These are phyloP conservation scores for Ramularia endophylla DNA, from an alignment of 2,329 filamentous ascomycete species.

Conservation along the genomic window DNA sequence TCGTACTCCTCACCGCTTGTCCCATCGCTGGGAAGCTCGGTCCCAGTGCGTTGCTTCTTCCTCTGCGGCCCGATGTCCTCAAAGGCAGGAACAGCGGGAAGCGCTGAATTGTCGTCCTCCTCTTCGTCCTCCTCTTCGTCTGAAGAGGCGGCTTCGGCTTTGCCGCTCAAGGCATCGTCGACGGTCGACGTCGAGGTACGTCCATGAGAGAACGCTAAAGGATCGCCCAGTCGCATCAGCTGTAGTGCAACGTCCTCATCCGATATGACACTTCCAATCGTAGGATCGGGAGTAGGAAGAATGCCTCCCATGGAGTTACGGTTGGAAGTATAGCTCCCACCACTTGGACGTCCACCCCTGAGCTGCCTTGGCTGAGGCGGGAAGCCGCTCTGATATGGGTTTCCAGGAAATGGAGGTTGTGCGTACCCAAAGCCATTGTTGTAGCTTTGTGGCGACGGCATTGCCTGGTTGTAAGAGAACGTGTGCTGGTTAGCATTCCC, in stretches of 20 bases:
- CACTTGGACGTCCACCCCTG: conserved; percentile 51
- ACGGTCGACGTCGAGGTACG: conserved; percentile 89
- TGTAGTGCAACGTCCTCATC: conserved; percentile 98
- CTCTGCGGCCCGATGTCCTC: conserved; percentile 26
- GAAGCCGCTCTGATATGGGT: conserved; percentile 19
- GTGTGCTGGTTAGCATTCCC: conserved; percentile 70
- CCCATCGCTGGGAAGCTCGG: conserved; percentile 51
- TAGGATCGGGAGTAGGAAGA: conserved; percentile 92
- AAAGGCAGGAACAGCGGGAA: conserved; percentile 26
- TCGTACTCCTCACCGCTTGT: conserved; percentile 58
- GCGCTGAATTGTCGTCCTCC: conserved; percentile 61
- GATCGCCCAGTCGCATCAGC: conserved; percentile 90
- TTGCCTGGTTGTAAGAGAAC: conserved; percentile 67
- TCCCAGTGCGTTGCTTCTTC: conserved; percentile 36
- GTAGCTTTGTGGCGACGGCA: conserved; percentile 81
- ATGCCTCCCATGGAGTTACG: conserved; percentile 51
- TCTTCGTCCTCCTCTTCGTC: conserved; percentile 60
- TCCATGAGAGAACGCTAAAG: conserved; percentile 87
- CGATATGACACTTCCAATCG: conserved; percentile 91
- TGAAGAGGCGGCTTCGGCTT: conserved; percentile 77
- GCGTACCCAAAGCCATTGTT: conserved; percentile 20
- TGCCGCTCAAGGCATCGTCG: conserved; percentile 88
- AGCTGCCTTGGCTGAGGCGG: conserved; percentile 42
- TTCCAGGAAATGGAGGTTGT: conserved; percentile 19
- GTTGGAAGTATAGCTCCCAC: conserved; percentile 33